Conservation (phyloP, 306 rosid genomes). For the Cicer chorassanicum region DNA sequence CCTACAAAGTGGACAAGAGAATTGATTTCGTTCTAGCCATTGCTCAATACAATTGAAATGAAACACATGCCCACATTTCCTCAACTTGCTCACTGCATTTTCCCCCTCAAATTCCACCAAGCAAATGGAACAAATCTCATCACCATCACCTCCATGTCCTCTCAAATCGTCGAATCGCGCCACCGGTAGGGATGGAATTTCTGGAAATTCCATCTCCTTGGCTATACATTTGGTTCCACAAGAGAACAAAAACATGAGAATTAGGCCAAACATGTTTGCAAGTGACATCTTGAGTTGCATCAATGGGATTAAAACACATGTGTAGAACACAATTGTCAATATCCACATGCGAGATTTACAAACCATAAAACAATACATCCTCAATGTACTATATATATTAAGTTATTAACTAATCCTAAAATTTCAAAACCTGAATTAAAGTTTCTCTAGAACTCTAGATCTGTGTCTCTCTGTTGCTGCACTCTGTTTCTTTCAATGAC, state of each 20-base stretch:
- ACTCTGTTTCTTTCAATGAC: slow-evolving; percentile 16
- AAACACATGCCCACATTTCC: slow-evolving; percentile 65
- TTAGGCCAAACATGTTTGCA: slow-evolving; percentile 11
- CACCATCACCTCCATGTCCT: slow-evolving; percentile 6
- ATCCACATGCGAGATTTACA: slow-evolving; percentile 55
- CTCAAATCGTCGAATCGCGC: slow-evolving; percentile 55
- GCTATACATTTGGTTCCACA: neutral
- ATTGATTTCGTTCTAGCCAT: slow-evolving; percentile 60
- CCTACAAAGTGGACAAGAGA: slow-evolving; percentile 90
- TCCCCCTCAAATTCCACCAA: slow-evolving; percentile 70
- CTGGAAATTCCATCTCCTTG: slow-evolving; percentile 24
- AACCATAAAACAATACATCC: slow-evolving; percentile 60
- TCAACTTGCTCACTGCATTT: slow-evolving; percentile 64
- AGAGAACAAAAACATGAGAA: neutral
- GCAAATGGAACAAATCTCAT: slow-evolving; percentile 74
- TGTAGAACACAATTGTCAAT: slow-evolving; percentile 61
- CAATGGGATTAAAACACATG: slow-evolving; percentile 72
- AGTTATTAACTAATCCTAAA: neutral
- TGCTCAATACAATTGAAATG: slow-evolving; percentile 74
- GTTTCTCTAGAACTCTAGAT: neutral
- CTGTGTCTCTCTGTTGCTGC: neutral
- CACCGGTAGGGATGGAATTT: slow-evolving; percentile 44
- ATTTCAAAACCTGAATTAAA: neutral
- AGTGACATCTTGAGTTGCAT: slow-evolving; percentile 53
- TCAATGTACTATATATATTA: neutral